These are phyloP conservation scores for Neophaeococcomyces aloes DNA, from an alignment of 2,329 filamentous ascomycete genomes.

Conservation along the genomic window DNA sequence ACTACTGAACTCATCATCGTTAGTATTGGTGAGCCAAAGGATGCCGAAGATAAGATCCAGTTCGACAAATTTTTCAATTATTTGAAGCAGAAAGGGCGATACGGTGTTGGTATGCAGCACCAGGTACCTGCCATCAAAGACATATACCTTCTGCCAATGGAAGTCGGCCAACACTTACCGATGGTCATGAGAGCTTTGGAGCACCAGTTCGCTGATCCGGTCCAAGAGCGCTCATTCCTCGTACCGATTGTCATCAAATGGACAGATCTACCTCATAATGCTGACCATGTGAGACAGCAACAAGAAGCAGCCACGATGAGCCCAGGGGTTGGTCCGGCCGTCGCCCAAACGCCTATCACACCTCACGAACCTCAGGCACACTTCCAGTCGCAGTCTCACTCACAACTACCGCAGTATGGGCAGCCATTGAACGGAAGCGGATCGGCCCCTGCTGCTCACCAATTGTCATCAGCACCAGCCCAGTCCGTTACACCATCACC, in stretches of 20 bases:
- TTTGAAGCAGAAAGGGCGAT: slow-evolving; percentile 69
- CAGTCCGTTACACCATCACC: slow-evolving; percentile 25
- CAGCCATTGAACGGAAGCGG: neutral
- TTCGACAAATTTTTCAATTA: slow-evolving; percentile 79
- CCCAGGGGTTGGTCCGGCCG: slow-evolving; percentile 9
- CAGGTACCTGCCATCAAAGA: slow-evolving; percentile 68
- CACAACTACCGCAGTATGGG: neutral
- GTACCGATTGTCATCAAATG: slow-evolving; percentile 76
- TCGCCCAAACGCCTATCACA: slow-evolving; percentile 24
- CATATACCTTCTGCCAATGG: slow-evolving; percentile 80
- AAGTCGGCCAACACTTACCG: slow-evolving; percentile 61
- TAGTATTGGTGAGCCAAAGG: slow-evolving; percentile 48
- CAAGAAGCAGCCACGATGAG: slow-evolving; percentile 9
- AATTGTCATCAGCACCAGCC: slow-evolving; percentile 6
- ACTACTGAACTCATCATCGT: slow-evolving; percentile 78
- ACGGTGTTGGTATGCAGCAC: slow-evolving; percentile 76
- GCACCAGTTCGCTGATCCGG: slow-evolving; percentile 65
- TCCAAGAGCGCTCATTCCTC: slow-evolving; percentile 66
- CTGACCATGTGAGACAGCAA: slow-evolving; percentile 25
- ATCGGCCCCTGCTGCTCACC: neutral
- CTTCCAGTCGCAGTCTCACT: slow-evolving; percentile 27
- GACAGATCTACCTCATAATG: slow-evolving; percentile 29
- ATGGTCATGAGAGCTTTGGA: slow-evolving; percentile 84
- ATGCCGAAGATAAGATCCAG: slow-evolving; percentile 40
- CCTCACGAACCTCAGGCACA: slow-evolving; percentile 28